Evolutionary conservation across 164 flowering plant species (phyloP).

Genomic region (Buxus sempervirens): DNA sequence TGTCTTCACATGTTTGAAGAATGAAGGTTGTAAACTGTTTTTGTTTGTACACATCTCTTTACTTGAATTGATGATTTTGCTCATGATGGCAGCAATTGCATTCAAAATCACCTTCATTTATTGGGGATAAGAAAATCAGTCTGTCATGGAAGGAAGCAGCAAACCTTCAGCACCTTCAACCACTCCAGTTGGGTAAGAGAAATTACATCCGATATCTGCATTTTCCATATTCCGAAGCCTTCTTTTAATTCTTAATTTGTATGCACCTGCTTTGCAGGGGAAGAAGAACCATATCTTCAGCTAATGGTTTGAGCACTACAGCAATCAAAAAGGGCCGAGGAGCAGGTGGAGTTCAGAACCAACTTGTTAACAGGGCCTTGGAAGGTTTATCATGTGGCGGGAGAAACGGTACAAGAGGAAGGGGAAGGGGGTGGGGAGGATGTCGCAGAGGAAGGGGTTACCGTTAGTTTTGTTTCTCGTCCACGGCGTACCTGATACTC

Average conservation of each 20-base stretch:
- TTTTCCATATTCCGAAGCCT: not conserved
- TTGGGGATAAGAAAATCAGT: slow-evolving; percentile 78
- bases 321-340: slow-evolving; percentile 74
- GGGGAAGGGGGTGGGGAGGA: slow-evolving; percentile 51
- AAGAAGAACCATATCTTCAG: slow-evolving; percentile 50
- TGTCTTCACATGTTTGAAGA: no score
- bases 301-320: slow-evolving; percentile 45
- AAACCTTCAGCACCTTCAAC: slow-evolving; percentile 45
- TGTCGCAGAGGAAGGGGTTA: slow-evolving; percentile 70
- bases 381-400: slow-evolving; percentile 71
- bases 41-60: not conserved
- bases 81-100: slow-evolving; percentile 60
- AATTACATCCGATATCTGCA: not conserved
- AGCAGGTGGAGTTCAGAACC: slow-evolving; percentile 56
- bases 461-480: slow-evolving; percentile 25
- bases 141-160: slow-evolving; percentile 89
- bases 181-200: slow-evolving; percentile 50
- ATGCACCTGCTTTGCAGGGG: slow-evolving; percentile 37
- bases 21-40: not conserved
- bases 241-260: not conserved
- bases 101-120: slow-evolving; percentile 73
- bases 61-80: not conserved
- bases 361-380: slow-evolving; percentile 69
- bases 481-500: not conserved
- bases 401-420: slow-evolving; percentile 39